Base-by-base conservation (phyloP, 1,139 yeast genomes). In the Candida pseudoviswanathii region DNA sequence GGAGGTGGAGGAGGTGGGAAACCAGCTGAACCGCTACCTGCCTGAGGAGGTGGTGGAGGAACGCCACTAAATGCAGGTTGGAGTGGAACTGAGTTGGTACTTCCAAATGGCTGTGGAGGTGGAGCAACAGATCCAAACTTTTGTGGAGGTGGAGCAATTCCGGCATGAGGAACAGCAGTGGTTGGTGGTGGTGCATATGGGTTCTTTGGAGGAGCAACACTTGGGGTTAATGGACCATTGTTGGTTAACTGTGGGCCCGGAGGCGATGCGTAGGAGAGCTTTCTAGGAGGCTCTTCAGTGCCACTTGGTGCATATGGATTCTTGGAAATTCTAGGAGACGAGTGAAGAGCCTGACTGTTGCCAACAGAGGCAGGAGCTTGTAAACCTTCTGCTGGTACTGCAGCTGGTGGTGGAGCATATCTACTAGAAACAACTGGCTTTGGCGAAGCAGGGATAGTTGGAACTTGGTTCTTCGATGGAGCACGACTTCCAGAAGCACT, bases 121-220 rank as follows among this genome's bases (percentile, higher is more conserved):
- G 59, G 56, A 16, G 57, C 57, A 37, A 53, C 55, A 37, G 54
- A 50, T 10, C 57, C 51, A 24, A 48, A 51, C 43, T 56, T 55
- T 43, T 55, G 55, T 36, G 63, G 61, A 11, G 60, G 55, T n/a
- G 64, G 60, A 11, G 54, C 49, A 21, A 54, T 51, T 6, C 55
- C 51, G 11, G 57, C 45, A 16, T 49, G 54, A 3, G 42, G 33
- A 16, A 38, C 45, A 11, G 25, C 26, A 32, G 34, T 22, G 8
- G 63, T 54, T 43, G 74, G 65, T 33, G 73, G 67, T 42, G 80
- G 77, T 2, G 79, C 80, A 51, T 71, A 68, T 41, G 77, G 75
- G 55, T 70, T 71, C 55, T 71, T 71, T 44, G 73, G 75, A 36
- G 75, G 55, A 39, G 65, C 58, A 33, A 54, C 37, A 6, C 48